Evolutionary conservation across 345 rosid species (phyloP).

Genomic region (Acer campestre): DNA sequence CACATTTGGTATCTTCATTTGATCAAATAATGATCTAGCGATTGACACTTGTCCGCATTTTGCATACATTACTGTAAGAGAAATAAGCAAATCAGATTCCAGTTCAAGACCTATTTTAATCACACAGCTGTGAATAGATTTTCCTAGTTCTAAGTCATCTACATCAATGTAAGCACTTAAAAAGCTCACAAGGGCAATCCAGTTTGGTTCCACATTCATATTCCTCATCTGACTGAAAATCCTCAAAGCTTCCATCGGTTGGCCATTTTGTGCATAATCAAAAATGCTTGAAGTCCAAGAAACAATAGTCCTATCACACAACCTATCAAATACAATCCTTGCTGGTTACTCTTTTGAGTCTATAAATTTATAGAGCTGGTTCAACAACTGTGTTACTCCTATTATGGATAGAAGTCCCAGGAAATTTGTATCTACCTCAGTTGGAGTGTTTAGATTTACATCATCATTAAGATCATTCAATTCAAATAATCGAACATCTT

Average conservation of each 20-base stretch:
- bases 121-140: slow-evolving; percentile 52
- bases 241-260: slow-evolving; percentile 57
- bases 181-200: slow-evolving; percentile 67
- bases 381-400: too few relatives aligned
- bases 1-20: slow-evolving; percentile 52
- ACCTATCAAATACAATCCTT: slow-evolving; percentile 49
- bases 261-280: slow-evolving; percentile 66
- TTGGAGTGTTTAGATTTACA: too few relatives aligned
- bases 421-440: too few relatives aligned
- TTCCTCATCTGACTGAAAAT: slow-evolving; percentile 56
- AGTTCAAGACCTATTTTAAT: slow-evolving; percentile 60
- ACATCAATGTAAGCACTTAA: slow-evolving; percentile 62
- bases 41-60: slow-evolving; percentile 60
- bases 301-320: slow-evolving; percentile 52
- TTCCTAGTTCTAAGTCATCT: slow-evolving; percentile 55
- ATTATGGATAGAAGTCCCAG: too few relatives aligned
- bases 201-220: slow-evolving; percentile 51
- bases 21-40: slow-evolving; percentile 55
- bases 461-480: too few relatives aligned
- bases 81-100: slow-evolving; percentile 66
- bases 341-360: slow-evolving; percentile 14
- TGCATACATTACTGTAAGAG: slow-evolving; percentile 71
- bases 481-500: too few relatives aligned
- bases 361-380: too few relatives aligned
- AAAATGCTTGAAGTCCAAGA: slow-evolving; percentile 77